These are phyloP conservation scores for Hippophae gyantsensis DNA, from an alignment of 306 rosid species.

Conservation along the genomic window DNA sequence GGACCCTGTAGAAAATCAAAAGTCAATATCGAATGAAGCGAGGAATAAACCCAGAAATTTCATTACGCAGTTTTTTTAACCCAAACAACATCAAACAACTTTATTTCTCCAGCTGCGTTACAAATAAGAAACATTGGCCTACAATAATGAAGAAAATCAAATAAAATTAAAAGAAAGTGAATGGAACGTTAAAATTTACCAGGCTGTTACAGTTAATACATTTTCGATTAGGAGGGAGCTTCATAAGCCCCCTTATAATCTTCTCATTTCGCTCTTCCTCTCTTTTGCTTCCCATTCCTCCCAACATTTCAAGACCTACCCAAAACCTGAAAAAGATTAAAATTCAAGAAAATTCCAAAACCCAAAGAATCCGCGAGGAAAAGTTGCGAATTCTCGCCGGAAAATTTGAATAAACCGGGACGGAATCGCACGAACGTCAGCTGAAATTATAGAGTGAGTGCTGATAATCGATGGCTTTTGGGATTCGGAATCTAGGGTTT, in stretches of 20 bases:
- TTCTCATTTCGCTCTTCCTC: slow-evolving; percentile 81
- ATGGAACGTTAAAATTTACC: slow-evolving; percentile 21
- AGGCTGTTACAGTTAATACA: slow-evolving; percentile 73
- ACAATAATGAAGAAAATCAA: not conserved
- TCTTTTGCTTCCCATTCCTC: slow-evolving; percentile 60
- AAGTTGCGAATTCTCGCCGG: too few relatives aligned
- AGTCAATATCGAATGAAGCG: not conserved
- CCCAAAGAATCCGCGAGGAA: too few relatives aligned
- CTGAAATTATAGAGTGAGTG: too few relatives aligned
- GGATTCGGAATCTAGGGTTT: too few relatives aligned
- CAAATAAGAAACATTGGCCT: not conserved
- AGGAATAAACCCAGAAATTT: not conserved
- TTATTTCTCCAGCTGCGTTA: not conserved
- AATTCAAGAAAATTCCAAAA: too few relatives aligned
- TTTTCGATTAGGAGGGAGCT: slow-evolving; percentile 77
- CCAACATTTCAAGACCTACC: not conserved
- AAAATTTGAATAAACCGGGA: too few relatives aligned
- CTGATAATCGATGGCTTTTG: too few relatives aligned
- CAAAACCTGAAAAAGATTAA: too few relatives aligned
- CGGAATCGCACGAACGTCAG: too few relatives aligned
- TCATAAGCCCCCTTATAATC: slow-evolving; percentile 77
- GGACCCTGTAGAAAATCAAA: slow-evolving; percentile 47
- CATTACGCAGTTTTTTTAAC: not conserved
- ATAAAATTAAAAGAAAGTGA: slow-evolving; percentile 2
- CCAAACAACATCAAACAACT: slow-evolving; percentile 4